These are phyloP conservation scores for Lactarius psammicola DNA, from an alignment of 768 basidiomycete species.

Conservation along the genomic window DNA sequence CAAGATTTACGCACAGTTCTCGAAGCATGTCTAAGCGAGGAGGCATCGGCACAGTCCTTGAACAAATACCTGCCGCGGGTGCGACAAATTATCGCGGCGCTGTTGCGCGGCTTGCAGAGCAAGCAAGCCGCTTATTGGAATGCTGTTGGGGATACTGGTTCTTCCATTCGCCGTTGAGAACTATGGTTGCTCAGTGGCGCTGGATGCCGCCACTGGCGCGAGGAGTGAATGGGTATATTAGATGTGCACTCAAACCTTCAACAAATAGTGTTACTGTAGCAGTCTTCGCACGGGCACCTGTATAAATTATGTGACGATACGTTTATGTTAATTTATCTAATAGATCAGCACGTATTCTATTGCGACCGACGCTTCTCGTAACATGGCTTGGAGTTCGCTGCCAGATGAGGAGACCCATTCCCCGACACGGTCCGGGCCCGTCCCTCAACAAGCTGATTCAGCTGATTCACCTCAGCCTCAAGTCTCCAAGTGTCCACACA, in stretches of 20 bases:
- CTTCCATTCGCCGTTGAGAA: conserved; percentile 9
- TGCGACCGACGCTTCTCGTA: not conserved
- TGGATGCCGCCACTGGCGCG: not conserved
- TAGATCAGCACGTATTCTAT: not conserved
- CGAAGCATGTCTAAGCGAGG: conserved; percentile 47
- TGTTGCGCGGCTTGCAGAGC: conserved; percentile 43
- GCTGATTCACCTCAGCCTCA: no score
- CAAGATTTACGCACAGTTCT: conserved; percentile 40
- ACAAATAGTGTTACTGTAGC: conserved; percentile 6
- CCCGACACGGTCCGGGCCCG: not conserved
- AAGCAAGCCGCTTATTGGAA: conserved; percentile 44
- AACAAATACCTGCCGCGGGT: conserved; percentile 42
- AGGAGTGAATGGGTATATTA: conserved; percentile 1
- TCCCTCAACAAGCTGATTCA: not conserved
- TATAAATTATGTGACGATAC: conserved; percentile 6
- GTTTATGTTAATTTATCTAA: conserved; percentile 9
- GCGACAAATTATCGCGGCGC: conserved; percentile 38
- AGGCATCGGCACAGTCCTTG: conserved; percentile 37
- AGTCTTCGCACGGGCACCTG: conserved; percentile 3
- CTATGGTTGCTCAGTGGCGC: not conserved
- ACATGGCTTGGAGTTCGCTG: no score
- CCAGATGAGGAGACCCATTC: no score
- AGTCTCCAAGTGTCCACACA: not conserved
- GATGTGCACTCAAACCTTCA: not conserved
- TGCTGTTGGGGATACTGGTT: conserved; percentile 24